Percentiles rank a stretch among this genome's conserved stretches.
phyloP scores from a whole-genome alignment of 192 early-diverging fungal species.

The Spizellomyces punctatus region DNA sequence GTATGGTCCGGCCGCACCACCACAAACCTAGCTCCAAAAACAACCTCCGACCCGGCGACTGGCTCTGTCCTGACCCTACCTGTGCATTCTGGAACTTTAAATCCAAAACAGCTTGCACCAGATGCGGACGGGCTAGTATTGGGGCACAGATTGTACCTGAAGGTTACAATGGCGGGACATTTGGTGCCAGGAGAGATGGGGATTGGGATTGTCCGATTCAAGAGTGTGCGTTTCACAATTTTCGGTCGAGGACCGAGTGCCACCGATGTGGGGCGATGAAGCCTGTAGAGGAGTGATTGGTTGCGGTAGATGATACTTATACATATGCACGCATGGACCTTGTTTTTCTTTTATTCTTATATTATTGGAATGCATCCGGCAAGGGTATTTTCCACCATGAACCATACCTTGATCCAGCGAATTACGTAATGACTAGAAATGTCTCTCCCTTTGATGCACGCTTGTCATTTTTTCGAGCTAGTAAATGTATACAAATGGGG shows the following conservation, averaged over 20 bases:
- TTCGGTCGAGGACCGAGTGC: slow-evolving; percentile 67
- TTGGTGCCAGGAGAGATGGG: slow-evolving; percentile 50
- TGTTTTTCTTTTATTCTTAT: too few species aligned
- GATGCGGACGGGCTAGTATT: slow-evolving; percentile 32
- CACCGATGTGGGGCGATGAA: slow-evolving; percentile 61
- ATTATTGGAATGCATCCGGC: too few species aligned
- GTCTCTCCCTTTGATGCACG: too few species aligned
- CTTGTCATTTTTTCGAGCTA: too few species aligned
- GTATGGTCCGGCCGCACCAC: background rate
- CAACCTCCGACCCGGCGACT: slow-evolving; percentile 58
- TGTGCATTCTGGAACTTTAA: slow-evolving; percentile 72
- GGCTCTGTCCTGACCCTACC: slow-evolving; percentile 64
- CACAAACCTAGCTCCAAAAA: slow-evolving; percentile 10
- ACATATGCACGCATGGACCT: too few species aligned
- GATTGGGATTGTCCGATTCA: slow-evolving; percentile 76
- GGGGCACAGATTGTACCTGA: slow-evolving; percentile 11
- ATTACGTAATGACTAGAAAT: too few species aligned
- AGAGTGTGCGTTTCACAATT: slow-evolving; percentile 74
- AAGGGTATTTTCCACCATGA: too few species aligned
- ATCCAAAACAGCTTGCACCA: slow-evolving; percentile 38
- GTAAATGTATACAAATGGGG: too few species aligned
- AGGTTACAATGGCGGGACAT: slow-evolving; percentile 4
- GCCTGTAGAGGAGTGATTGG: slow-evolving; percentile 5
- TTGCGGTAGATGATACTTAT: too few species aligned
- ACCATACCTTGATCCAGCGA: too few species aligned